Evolutionary conservation across 441 rosid species (phyloP).

Genomic region (Omphalea diandra): DNA sequence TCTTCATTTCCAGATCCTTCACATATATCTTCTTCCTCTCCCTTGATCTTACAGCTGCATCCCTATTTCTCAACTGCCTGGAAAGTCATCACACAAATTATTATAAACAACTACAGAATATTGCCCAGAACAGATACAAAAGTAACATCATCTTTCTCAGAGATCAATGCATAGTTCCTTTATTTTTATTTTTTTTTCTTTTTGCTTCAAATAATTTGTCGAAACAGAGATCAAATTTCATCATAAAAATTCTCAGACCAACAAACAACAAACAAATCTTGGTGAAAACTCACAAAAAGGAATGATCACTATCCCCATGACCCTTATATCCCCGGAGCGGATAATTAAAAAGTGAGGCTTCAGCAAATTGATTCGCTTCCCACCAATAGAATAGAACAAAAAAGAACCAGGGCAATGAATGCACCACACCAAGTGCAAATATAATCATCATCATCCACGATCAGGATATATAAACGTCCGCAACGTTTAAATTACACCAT

Average conservation of each 20-base stretch:
- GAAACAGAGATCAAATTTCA: not conserved
- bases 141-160: not conserved
- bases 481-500: not conserved
- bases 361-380: no score
- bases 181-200: no score
- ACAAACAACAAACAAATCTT: no score
- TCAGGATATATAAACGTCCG: not conserved
- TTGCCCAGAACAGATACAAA: not conserved
- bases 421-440: no score
- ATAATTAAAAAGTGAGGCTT: no score
- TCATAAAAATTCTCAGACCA: not conserved
- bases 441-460: not conserved
- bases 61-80: conserved; percentile 87
- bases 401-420: no score
- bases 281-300: not conserved
- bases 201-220: no score
- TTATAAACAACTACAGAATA: not conserved
- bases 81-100: conserved; percentile 23
- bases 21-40: conserved; percentile 84
- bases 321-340: no score
- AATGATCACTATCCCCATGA: not conserved
- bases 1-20: conserved; percentile 75
- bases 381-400: no score
- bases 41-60: conserved; percentile 82
- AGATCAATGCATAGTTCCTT: not conserved